Base-by-base conservation (phyloP, 352 stramenopile genomes). In the Phytophthora tubulina region DNA sequence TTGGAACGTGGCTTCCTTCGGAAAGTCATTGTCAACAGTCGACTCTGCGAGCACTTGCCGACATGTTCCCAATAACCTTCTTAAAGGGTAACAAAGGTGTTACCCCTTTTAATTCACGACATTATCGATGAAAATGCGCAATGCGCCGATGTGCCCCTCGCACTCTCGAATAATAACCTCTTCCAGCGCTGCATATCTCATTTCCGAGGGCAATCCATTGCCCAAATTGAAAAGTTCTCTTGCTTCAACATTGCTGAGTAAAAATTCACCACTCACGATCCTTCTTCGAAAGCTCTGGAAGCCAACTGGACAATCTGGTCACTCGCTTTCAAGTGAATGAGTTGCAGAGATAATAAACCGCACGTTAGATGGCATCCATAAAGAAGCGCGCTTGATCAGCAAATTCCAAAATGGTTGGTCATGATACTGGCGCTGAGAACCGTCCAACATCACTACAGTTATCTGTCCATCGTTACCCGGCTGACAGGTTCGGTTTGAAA, bases 1-100 rank as follows among this genome's bases (percentile, higher is more conserved):
- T 42, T 76, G 69, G 57, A 72, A 68, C 38, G 41, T 55, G n/a
- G 55, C 21, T 70, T 70, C 67, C 36, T 66, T 62, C 0, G 67
- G 67, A 44, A 75, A 70, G 33, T 64, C 33, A 38, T 39, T 31
- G 7, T n/a, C 5, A 54, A 57, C 45, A 10, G 50, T 17, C 0
- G 63, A 67, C 15, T 63, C 10, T 21, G n/a, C 13, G 17, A 48
- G 42, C n/a, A 48, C 42, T 48, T n/a, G 38, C 21, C 21, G 21
- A 21, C 21, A 21, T 21, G 21, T 21, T 21, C 21, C 21, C 21
- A 21, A 21, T 21, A 21, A 1, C 21, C 0, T 21, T 21, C 21
- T 21, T 21, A 21, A 21, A 21, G 1, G 21, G 21, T 21, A 21
- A 21, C 21, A 21, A 21, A 21, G 21, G 21, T 21, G 21, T 21